Evolutionary conservation across 2,329 filamentous ascomycete genomes (phyloP).

Genomic region (Clonostachys rosea): DNA sequence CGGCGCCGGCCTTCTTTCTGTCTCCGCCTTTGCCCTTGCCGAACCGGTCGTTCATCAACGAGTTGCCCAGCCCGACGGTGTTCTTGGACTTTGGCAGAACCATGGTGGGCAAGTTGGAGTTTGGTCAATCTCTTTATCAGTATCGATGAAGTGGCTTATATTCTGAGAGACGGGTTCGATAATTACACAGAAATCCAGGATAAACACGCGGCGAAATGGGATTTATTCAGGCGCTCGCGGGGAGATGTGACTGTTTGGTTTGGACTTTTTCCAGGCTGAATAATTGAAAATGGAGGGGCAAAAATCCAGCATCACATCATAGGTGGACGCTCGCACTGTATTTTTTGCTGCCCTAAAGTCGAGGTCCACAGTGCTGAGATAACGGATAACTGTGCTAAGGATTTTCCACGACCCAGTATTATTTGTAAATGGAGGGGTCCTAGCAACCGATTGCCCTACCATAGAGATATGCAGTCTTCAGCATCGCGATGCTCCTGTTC

Average conservation of each 20-base stretch:
- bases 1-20: slow-evolving; percentile 62
- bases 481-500: too few relatives aligned
- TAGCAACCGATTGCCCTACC: too few relatives aligned
- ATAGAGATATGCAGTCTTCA: too few relatives aligned
- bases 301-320: slow-evolving; percentile 1
- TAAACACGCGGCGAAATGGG: background rate
- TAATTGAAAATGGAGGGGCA: slow-evolving; percentile 3
- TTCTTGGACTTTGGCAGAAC: slow-evolving; percentile 86
- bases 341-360: background rate
- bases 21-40: slow-evolving; percentile 85
- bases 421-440: too few relatives aligned
- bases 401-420: too few relatives aligned
- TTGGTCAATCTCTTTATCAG: background rate
- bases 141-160: background rate
- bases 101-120: slow-evolving; percentile 32
- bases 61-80: slow-evolving; percentile 89
- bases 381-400: slow-evolving; percentile 3
- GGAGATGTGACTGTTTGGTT: background rate
- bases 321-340: slow-evolving; percentile 1
- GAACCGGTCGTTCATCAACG: slow-evolving; percentile 98
- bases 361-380: slow-evolving; percentile 1
- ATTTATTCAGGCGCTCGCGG: background rate
- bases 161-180: background rate
- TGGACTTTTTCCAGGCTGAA: slow-evolving; percentile 1
- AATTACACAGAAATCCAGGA: background rate